phyloP scores from a whole-genome alignment of 805 yeast genomes.

The Huiozyma sinensis region DNA sequence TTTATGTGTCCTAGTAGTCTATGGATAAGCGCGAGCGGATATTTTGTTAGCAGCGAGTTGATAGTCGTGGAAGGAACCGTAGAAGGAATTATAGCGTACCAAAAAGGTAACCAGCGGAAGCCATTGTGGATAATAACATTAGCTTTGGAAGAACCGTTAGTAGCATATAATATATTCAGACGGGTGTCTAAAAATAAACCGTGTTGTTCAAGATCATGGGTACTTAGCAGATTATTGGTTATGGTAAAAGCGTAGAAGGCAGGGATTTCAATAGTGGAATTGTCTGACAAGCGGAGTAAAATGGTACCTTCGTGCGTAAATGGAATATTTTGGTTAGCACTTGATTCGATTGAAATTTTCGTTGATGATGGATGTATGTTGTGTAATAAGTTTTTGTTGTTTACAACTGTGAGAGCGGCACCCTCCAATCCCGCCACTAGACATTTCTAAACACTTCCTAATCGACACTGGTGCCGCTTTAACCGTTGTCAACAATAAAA shows the following conservation, averaged over 20 bases:
- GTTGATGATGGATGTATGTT: background rate
- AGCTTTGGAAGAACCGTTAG: background rate
- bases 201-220: background rate
- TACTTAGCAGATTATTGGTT: background rate
- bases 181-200: background rate
- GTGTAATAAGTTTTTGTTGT: background rate
- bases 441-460: too few relatives aligned
- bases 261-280: background rate
- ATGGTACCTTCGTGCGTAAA: background rate
- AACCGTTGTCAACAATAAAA: background rate
- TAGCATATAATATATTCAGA: too few relatives aligned
- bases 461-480: constrained; percentile 1
- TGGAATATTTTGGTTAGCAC: too few relatives aligned
- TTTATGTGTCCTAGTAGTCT: constrained; percentile 1
- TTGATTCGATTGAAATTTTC: background rate
- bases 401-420: background rate
- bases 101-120: too few relatives aligned
- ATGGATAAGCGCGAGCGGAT: background rate
- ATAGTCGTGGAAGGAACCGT: too few relatives aligned
- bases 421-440: too few relatives aligned
- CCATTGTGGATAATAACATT: background rate
- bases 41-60: background rate
- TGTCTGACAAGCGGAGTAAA: background rate
- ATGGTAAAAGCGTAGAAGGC: background rate
- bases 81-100: too few relatives aligned